Base-by-base conservation (phyloP, 768 basidiomycete genomes). In the Trichaptum fuscoviolaceum region DNA sequence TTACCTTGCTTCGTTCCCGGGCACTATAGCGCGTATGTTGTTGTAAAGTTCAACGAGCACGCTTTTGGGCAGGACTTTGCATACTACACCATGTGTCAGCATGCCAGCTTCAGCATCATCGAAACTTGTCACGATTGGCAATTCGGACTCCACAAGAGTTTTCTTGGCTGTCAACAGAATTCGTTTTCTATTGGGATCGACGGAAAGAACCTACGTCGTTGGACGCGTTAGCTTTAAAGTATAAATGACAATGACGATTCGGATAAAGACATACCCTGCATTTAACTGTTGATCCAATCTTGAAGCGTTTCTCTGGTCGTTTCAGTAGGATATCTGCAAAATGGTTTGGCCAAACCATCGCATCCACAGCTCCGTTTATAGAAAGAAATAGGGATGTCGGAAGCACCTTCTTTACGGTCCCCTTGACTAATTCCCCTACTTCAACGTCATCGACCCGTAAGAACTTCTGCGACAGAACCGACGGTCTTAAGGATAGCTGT, bases 291-390 rank as follows among this genome's bases (percentile, higher is more conserved):
- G 84, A 82, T 26, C 95, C 96, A 24, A 83, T 79, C 73, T 93
- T 95, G 81, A 97, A 99, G 67, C 90, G 85, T 77, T 89, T 93
- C 58, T 93, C 87, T 10, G 96, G 96, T 74, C 98, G 92, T 74
- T 95, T 97, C 71, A 99, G 83, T n/a, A 80, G 75, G 72, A 99
- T 95, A 75, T 99, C 97, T 12, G 97, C 95, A 74, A 92, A 97
- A 74, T 99, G 97, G 68, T 88, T 85, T 0, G 96, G 95, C 92
- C 93, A 97, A 24, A 98, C 83, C 27, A 97, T 90, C 30, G 93
- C 97, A 72, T 97, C 94, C 35, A 98, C 88, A 67, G 85, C 92
- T 6, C 93, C 94, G 5, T 90, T 87, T 65, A 99, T 81, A 30
- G 92, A 87, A 57, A 99, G 87, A 72, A 97, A 96, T 42, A 99